Base-by-base conservation (phyloP, 192 early-diverging fungal genomes). In the Coemansia sp. region DNA sequence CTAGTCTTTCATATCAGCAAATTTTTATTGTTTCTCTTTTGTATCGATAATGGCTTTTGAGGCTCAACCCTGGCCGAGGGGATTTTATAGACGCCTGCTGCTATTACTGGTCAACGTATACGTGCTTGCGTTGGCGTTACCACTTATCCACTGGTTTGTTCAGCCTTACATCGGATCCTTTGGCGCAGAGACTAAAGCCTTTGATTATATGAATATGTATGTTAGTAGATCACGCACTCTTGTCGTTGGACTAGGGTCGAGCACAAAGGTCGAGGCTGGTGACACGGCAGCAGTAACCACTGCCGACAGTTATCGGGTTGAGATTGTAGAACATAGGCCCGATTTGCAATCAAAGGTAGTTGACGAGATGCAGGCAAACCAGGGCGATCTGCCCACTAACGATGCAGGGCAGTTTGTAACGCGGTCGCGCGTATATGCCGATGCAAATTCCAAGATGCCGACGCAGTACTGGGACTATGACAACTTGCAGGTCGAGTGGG, bases 401-500 rank as follows among this genome's bases (percentile, higher is more conserved):
- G 68, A 82, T 22, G 53, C 69, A 8, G 76, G 70, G 36, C 69
- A 71, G 63, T 56, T 78, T 36, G 72, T 74, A 39, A 78, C 75
- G 59, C 66, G 92, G 57, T 92, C 95, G 61, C 87, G 94, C 50
- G 88, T 90, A n/a, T 97, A 99, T 80, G 89, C 93, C 14, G 91
- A 94, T 75, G 93, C 88, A 52, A 96, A 95, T 82, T 63, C 81
- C 72, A 86, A 90, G 22, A 88, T 88, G 86, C 89, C 91, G 2
- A 84, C 85, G 64, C 85, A 90, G 24, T 97, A 99, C 84, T 99
- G 93, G 93, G 94, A 98, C 85, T 97, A 97, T 71, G 95, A 96
- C 76, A 95, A 95, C 80, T 72, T 96, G 62, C 85, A 89, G 54
- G 88, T 97, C 50, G 85, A 91, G 67, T 98, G 95, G 95, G 92